Evolutionary conservation across 192 early-diverging fungal species (phyloP).

Genomic region (Pilaira anomala): DNA sequence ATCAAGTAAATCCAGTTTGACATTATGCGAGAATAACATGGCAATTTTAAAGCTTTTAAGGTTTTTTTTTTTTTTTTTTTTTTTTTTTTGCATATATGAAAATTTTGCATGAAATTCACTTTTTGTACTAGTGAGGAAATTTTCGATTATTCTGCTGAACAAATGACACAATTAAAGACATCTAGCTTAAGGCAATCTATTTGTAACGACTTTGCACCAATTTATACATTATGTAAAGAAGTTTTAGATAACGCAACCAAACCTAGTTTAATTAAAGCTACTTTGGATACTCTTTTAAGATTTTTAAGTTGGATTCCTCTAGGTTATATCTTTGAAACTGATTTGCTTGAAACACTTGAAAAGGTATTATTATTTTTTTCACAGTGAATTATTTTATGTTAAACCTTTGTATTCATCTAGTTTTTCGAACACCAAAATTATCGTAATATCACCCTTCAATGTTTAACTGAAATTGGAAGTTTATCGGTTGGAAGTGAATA

Average conservation of each 20-base stretch:
- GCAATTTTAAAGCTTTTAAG: conserved; percentile 95
- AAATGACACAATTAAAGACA: conserved; percentile 95
- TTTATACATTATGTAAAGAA: conserved; percentile 92
- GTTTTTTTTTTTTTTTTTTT: conserved; percentile 35
- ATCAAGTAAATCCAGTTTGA: conserved; percentile 85
- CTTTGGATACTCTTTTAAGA: conserved; percentile 87
- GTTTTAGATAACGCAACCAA: conserved; percentile 90
- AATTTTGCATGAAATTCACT: not conserved
- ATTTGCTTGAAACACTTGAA: conserved; percentile 79
- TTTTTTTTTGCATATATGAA: not conserved
- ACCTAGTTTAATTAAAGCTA: conserved; percentile 85
- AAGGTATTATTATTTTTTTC: conserved; percentile 55
- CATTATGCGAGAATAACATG: conserved; percentile 99
- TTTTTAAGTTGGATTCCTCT: conserved; percentile 99
- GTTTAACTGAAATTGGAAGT: conserved; percentile 94
- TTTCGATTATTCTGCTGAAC: conserved; percentile 98
- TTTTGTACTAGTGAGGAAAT: conserved; percentile 83
- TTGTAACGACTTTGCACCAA: conserved; percentile 92
- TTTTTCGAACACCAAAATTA: conserved; percentile 3
- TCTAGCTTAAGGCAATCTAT: conserved; percentile 92
- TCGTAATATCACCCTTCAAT: conserved; percentile 92
- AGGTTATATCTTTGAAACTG: conserved; percentile 97
- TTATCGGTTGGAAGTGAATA: conserved; percentile 78
- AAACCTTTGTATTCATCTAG: not conserved
- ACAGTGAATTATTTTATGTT: no score